Evolutionary conservation across 345 rosid species (phyloP).

Genomic region (Noccaea bulbosa): DNA sequence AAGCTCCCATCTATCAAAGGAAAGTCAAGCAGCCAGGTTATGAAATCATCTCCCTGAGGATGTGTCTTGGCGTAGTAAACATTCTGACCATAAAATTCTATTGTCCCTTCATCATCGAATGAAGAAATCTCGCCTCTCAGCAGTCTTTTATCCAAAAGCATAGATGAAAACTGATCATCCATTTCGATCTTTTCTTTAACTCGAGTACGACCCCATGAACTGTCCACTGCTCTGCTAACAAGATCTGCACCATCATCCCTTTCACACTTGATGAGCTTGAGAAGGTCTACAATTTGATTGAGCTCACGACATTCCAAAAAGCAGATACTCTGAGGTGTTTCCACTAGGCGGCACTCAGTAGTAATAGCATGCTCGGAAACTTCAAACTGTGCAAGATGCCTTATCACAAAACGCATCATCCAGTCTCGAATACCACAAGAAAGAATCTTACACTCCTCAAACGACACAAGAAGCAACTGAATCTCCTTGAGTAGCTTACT

Average conservation of each 20-base stretch:
- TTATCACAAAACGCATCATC: slow-evolving; percentile 10
- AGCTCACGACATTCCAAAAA: slow-evolving; percentile 30
- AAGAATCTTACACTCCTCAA: background rate
- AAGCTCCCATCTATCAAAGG: background rate
- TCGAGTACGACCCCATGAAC: background rate
- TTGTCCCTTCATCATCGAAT: slow-evolving; percentile 5
- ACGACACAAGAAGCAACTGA: slow-evolving; percentile 3
- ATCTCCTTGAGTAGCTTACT: slow-evolving; percentile 25
- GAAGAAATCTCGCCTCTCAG: background rate
- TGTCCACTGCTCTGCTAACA: slow-evolving; percentile 30
- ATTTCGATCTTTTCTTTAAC: slow-evolving; percentile 29
- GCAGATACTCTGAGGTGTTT: slow-evolving; percentile 40
- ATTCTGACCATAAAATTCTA: background rate
- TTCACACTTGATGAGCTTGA: slow-evolving; percentile 6
- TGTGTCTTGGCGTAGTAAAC: slow-evolving; percentile 22
- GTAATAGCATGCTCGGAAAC: background rate
- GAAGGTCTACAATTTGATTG: slow-evolving; percentile 6
- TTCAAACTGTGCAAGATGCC: background rate
- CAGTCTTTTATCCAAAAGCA: slow-evolving; percentile 37
- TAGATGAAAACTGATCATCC: slow-evolving; percentile 12
- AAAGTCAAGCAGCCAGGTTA: slow-evolving; percentile 28
- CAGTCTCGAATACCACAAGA: slow-evolving; percentile 27
- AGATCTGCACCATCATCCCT: slow-evolving; percentile 22
- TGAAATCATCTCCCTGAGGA: slow-evolving; percentile 31
- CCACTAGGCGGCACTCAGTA: background rate